Evolutionary conservation across 495 filamentous ascomycete genomes (phyloP).

Genomic region (Podospora anserina): DNA sequence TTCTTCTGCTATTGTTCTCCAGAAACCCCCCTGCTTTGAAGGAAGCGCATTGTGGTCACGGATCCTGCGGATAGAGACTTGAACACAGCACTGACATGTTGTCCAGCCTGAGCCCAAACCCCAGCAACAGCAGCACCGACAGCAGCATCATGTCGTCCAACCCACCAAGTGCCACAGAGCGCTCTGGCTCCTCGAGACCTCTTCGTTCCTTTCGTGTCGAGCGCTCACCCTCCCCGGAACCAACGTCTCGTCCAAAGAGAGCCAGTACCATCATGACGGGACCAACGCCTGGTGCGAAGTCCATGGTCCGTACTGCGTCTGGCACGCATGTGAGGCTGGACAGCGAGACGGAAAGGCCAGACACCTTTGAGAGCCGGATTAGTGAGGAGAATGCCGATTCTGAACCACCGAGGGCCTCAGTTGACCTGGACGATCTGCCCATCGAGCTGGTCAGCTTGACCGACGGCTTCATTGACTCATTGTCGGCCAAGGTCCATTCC

Average conservation of each 20-base stretch:
- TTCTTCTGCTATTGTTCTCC: neutral
- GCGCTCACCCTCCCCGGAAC: constrained; percentile 25
- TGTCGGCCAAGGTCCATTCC: constrained; percentile 82
- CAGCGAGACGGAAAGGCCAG: constrained; percentile 26
- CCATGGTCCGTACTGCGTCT: constrained; percentile 35
- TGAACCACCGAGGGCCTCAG: constrained; percentile 54
- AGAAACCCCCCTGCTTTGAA: neutral
- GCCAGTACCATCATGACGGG: constrained; percentile 63
- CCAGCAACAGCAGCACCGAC: constrained; percentile 14
- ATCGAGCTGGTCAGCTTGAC: constrained; percentile 87
- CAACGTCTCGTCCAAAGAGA: constrained; percentile 45
- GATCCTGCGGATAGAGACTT: neutral
- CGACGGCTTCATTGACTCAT: constrained; percentile 90
- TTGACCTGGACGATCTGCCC: constrained; percentile 80
- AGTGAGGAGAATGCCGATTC: constrained; percentile 45
- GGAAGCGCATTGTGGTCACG: neutral
- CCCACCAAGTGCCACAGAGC: constrained; percentile 14
- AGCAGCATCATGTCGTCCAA: constrained; percentile 28
- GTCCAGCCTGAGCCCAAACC: constrained; percentile 19
- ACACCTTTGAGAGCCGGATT: constrained; percentile 52
- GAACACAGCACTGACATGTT: constrained; percentile 19
- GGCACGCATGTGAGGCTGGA: constrained; percentile 24
- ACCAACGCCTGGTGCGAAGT: constrained; percentile 31
- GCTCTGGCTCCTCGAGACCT: constrained; percentile 26
- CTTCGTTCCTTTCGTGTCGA: constrained; percentile 29